A percentile compares a stretch with the other conserved stretches of the same genome.
These are phyloP conservation scores for Catenaria anguillulae DNA, from an alignment of 371 early-diverging fungal species.

Conservation along the genomic window DNA sequence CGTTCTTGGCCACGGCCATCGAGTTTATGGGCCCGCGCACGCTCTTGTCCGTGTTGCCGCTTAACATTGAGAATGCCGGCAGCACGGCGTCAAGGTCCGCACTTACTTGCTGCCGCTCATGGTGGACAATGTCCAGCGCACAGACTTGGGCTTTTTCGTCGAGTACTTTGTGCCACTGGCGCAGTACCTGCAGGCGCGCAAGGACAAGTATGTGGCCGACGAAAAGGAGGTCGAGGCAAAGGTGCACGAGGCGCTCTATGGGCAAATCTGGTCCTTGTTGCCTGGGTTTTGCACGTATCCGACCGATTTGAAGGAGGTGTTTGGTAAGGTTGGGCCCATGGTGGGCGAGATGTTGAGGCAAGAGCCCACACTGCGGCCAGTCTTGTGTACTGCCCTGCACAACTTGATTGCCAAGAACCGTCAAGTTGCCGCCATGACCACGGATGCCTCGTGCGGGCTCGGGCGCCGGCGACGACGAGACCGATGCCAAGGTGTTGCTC, in stretches of 20 bases:
- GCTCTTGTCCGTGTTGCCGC: constrained; percentile 62
- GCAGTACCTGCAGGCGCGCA: constrained; percentile 51
- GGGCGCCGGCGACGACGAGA: neutral
- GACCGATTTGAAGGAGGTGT: constrained; percentile 33
- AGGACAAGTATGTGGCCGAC: constrained; percentile 40
- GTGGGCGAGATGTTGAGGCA: neutral
- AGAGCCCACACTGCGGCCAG: neutral
- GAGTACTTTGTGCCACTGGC: constrained; percentile 55
- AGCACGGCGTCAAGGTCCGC: constrained; percentile 22
- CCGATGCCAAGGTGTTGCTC: no score
- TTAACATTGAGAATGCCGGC: constrained; percentile 57
- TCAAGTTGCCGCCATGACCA: neutral
- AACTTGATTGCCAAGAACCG: constrained; percentile 5
- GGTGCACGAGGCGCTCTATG: constrained; percentile 69
- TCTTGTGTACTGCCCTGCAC: neutral
- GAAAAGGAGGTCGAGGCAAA: constrained; percentile 68
- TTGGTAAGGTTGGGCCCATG: neutral
- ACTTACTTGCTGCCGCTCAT: constrained; percentile 69
- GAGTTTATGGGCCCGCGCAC: constrained; percentile 61
- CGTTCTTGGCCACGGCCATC: constrained; percentile 61
- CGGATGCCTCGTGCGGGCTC: no score
- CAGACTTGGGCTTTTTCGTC: constrained; percentile 61
- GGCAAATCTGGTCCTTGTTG: constrained; percentile 79
- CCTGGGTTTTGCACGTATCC: constrained; percentile 75
- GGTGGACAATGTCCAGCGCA: constrained; percentile 57